Conservation (phyloP, 345 rosid species). For the Salix koriyanagi region DNA sequence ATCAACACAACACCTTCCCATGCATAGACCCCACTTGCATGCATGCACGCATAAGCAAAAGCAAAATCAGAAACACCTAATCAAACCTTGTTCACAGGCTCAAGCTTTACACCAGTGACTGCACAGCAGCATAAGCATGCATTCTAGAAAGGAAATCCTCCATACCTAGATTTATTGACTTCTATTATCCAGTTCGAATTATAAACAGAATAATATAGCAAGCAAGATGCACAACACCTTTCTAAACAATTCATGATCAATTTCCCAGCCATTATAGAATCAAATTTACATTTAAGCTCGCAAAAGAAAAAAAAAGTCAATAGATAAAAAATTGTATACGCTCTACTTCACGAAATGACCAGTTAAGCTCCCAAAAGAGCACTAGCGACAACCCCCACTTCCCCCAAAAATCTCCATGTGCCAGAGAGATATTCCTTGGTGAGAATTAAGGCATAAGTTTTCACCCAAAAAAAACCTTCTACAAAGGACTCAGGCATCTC, state of each 20-base stretch:
- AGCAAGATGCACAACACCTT: no score
- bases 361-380: neutral
- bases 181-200: neutral
- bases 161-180: neutral
- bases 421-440: neutral
- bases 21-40: neutral
- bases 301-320: no score
- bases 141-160: neutral
- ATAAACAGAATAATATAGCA: no score
- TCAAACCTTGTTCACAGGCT: neutral
- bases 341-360: no score
- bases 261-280: no score
- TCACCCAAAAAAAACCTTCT: neutral
- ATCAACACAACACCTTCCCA: neutral
- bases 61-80: neutral
- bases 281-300: no score
- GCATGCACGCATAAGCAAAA: neutral
- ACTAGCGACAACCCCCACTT: neutral
- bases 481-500: neutral
- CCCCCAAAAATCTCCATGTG: neutral
- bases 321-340: no score
- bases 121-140: neutral
- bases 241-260: no score
- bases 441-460: neutral
- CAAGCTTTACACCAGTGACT: neutral